Evolutionary conservation across 768 basidiomycete genomes (phyloP), one percentile per base, ranked within the genome.

Genomic region (Jaapia argillacea): DNA sequence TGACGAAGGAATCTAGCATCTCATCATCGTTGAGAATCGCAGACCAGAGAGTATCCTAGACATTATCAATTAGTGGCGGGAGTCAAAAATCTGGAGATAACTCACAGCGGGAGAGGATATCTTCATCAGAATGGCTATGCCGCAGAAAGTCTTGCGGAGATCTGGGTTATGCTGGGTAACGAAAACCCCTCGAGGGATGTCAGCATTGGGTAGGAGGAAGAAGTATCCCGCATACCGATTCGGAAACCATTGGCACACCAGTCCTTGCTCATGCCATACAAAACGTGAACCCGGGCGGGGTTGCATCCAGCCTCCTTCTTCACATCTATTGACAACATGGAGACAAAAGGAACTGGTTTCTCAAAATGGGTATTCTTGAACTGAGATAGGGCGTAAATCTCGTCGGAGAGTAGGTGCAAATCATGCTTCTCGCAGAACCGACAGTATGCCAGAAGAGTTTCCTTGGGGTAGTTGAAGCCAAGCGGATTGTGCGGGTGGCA

Each of bases 211-310:
- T 21, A 21, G 37, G 37, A 38, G 37, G 7, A 21, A 6, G 7
- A 38, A 22, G 13, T 33, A 10, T 38, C 37, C 28, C n/a, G n/a
- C 31, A 10, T 38, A 38, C 37, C 37, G 10, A 38, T 7, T 10
- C 37, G 7, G 7, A 38, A 21, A 7, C 37, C 37, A 22, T 38
- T 38, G 10, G 37, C 37, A 22, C 37, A 38, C 12, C 12, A 38
- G 22, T 38, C 37, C 37, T 38, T 38, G 37, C 37, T 38, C 37
- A 38, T 38, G 13, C 37, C 37, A 38, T 38, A 38, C 21, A 38
- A 21, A 12, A 38, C 37, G 22, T 38, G 37, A 12, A 38, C 37
- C 37, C 37, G 7, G 7, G 10, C 20, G 10, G 37, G 37, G 7
- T 38, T 21, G 20, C 37, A 38, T 7, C 37, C 20, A 12, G 37